phyloP scores from a whole-genome alignment of 306 rosid species.

The Hylodesmum podocarpum region DNA sequence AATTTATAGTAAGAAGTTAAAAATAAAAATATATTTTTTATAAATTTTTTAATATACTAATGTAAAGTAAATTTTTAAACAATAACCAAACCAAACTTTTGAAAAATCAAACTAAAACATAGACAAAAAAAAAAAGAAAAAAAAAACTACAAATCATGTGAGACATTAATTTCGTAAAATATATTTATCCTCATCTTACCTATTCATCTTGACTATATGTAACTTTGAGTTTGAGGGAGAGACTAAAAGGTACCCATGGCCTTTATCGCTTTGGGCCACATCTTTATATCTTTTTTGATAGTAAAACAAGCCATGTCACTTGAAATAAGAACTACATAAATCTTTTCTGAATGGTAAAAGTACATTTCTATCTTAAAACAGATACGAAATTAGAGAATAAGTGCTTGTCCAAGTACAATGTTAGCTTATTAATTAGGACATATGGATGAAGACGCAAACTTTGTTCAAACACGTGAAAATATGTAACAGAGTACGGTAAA shows the following conservation, averaged over 20 bases:
- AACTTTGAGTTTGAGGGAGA: conserved; percentile 27
- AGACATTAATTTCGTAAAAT: no score
- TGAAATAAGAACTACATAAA: background rate
- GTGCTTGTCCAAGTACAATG: background rate
- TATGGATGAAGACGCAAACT: background rate
- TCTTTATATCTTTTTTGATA: background rate
- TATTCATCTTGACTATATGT: no score
- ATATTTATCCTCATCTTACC: no score
- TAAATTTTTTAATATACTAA: no score
- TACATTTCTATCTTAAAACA: background rate
- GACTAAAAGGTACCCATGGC: background rate
- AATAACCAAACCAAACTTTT: no score
- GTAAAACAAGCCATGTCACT: background rate
- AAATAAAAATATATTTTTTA: no score
- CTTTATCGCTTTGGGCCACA: background rate
- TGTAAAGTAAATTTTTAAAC: no score
- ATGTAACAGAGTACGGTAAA: background rate
- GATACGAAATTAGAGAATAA: background rate
- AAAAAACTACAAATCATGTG: no score
- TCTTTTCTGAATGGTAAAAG: background rate
- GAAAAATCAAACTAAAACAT: no score
- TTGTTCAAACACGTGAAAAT: conserved; percentile 46
- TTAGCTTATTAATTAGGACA: background rate
- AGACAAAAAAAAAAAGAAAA: no score
- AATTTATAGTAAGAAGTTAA: no score